A percentile compares a stretch with the other conserved stretches of the same genome.
Conservation (phyloP, 225 moss, liverwort and hornwort genomes). For the Sphagnum contortum region DNA sequence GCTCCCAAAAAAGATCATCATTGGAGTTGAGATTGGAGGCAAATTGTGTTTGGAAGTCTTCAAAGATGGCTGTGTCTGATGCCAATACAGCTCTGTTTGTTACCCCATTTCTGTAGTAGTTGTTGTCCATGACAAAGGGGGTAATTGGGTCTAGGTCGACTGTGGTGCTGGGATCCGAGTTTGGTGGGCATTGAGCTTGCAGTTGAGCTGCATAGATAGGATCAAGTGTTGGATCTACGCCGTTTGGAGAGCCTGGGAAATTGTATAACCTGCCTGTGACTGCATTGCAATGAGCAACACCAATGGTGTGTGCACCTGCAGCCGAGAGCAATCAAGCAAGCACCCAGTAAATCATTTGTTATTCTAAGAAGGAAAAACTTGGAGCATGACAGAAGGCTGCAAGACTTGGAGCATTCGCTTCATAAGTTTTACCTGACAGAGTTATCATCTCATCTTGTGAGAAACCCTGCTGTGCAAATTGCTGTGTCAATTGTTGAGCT, state of each 20-base stretch:
- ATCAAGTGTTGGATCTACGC: conserved; percentile 42
- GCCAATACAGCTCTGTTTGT: conserved; percentile 43
- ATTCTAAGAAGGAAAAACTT: too few relatives aligned
- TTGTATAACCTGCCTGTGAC: conserved; percentile 29
- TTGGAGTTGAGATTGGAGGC: conserved; percentile 45
- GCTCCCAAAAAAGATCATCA: conserved; percentile 34
- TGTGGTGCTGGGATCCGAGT: conserved; percentile 16
- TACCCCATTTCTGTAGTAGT: conserved; percentile 59
- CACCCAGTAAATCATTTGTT: too few relatives aligned
- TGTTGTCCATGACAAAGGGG: conserved; percentile 53
- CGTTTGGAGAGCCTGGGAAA: conserved; percentile 28
- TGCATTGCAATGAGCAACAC: conserved; percentile 12
- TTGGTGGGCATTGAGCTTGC: conserved; percentile 36
- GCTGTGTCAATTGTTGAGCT: conserved; percentile 34
- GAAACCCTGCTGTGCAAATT: conserved; percentile 35
- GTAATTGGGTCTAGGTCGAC: conserved; percentile 45
- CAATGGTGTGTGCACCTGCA: conserved; percentile 23
- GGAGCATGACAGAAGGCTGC: too few relatives aligned
- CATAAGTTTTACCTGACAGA: conserved; percentile 23
- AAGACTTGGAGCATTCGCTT: too few relatives aligned
- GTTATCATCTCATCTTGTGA: conserved; percentile 60
- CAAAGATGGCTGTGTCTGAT: conserved; percentile 40
- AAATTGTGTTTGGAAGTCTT: conserved; percentile 36
- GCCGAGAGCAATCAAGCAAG: too few relatives aligned
- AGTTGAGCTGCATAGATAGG: conserved; percentile 25